phyloP scores from a whole-genome alignment of 2,329 filamentous ascomycete species.

The Mollisia scopiformis region DNA sequence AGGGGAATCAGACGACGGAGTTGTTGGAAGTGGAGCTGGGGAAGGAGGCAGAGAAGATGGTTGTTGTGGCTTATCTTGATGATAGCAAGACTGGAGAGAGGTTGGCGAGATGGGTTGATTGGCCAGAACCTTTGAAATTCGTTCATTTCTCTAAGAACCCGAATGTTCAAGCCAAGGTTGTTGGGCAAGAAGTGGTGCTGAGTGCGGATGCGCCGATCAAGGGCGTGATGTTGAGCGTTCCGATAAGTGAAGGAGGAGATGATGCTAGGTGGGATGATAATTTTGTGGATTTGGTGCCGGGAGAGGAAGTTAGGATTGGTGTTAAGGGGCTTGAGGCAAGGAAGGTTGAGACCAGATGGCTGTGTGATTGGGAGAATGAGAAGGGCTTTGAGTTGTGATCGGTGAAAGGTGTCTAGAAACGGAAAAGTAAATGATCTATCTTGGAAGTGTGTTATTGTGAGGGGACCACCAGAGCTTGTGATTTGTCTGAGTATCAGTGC shows the following conservation, averaged over 20 bases:
- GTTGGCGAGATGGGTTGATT: constrained; percentile 66
- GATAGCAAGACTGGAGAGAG: constrained; percentile 46
- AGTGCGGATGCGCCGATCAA: constrained; percentile 65
- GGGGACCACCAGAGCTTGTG: too few relatives aligned
- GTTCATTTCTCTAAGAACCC: constrained; percentile 57
- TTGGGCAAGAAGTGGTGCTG: constrained; percentile 47
- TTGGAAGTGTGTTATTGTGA: too few relatives aligned
- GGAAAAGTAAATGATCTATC: too few relatives aligned
- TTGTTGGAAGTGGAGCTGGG: constrained; percentile 59
- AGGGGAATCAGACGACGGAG: constrained; percentile 61
- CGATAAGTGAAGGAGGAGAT: constrained; percentile 52
- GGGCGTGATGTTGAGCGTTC: constrained; percentile 50
- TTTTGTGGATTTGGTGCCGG: constrained; percentile 67
- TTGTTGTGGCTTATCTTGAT: constrained; percentile 61
- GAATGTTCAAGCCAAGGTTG: constrained; percentile 41
- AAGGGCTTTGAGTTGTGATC: constrained; percentile 22
- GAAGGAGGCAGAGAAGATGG: constrained; percentile 51
- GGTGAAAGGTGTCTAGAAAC: not conserved
- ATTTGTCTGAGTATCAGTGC: too few relatives aligned
- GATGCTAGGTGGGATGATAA: constrained; percentile 66
- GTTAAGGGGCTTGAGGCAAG: constrained; percentile 50
- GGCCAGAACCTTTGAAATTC: constrained; percentile 73
- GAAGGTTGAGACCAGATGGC: constrained; percentile 53
- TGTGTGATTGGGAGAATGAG: constrained; percentile 42
- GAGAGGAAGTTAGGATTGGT: constrained; percentile 56